Evolutionary conservation across 2,329 filamentous ascomycete species (phyloP), one percentile per base, ranked within the genome.

Genomic region (Cercospora brassicicola): DNA sequence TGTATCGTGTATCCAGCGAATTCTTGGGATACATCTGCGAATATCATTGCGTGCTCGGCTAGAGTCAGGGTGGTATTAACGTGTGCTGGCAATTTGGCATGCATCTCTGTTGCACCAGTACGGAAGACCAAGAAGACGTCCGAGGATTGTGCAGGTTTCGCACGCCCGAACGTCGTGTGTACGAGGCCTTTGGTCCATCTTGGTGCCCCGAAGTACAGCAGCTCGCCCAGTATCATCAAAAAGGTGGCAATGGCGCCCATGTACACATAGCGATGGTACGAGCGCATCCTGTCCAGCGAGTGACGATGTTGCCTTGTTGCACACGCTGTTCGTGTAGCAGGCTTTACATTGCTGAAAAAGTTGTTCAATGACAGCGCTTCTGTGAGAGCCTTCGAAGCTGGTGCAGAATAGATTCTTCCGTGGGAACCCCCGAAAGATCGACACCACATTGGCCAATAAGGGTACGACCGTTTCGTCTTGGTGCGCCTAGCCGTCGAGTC

Each of bases 101-200:
- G 76, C 13, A 85, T 81, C 72, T 88, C 86, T 8, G 85, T 86
- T 13, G 86, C 86, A 64, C 86, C 87, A 0, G 87, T 89, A 70
- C 85, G 84, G 67, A 89, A 79, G 9, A 88, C 79, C n/a, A 89
- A 82, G 69, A 88, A 83, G 59, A 88, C 77, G 72, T 88, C 81
- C 3, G 45, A 48, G 10, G 18, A 18, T 10, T 20, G 45, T 23
- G 45, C 45, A 48, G 45, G 45, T 23, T 23, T 48, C 45, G 45
- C 18, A 11, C 45, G 45, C 20, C 13, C 45, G 9, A 48, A 48
- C 45, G 13, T 48, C 9, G 45, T 23, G 20, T 48, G 45, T 48
- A 48, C 20, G 45, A 48, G 45, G 45, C 45, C 18, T 48, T 13
- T 48, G 45, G 45, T 23, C 45, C 45, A 48, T 48, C 10, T 48